Conservation (phyloP, 371 early-diverging fungal species). For the Mucor plumbeus region DNA sequence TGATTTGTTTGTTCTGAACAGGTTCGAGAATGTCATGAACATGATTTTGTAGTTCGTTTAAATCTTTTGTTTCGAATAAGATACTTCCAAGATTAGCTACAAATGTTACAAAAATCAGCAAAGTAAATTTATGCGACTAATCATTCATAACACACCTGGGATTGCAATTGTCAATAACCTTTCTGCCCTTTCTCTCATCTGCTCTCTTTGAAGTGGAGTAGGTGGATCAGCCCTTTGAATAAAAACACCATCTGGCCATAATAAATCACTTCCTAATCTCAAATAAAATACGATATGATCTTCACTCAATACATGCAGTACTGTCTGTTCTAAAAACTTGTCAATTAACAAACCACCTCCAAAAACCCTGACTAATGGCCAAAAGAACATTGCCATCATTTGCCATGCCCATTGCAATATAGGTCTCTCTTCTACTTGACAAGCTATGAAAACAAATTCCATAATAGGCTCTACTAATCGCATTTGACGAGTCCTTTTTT, state of each 20-base stretch:
- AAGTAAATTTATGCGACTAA: not conserved
- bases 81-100: slow-evolving; percentile 25
- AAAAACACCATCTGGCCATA: slow-evolving; percentile 64
- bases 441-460: slow-evolving; percentile 40
- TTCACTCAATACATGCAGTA: slow-evolving; percentile 63
- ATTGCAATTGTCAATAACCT: slow-evolving; percentile 40
- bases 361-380: slow-evolving; percentile 51
- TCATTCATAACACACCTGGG: slow-evolving; percentile 36
- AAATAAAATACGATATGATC: slow-evolving; percentile 60
- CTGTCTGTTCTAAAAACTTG: slow-evolving; percentile 62
- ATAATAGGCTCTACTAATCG: slow-evolving; percentile 46
- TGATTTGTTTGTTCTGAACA: slow-evolving; percentile 53
- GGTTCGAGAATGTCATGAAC: slow-evolving; percentile 47
- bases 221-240: slow-evolving; percentile 43
- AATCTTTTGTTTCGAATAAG: slow-evolving; percentile 44
- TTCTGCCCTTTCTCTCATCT: slow-evolving; percentile 48
- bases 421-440: slow-evolving; percentile 42
- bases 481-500: slow-evolving; percentile 43
- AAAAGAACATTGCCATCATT: slow-evolving; percentile 53
- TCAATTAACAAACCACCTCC: slow-evolving; percentile 53
- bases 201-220: slow-evolving; percentile 39
- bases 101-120: not conserved
- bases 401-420: slow-evolving; percentile 51
- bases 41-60: slow-evolving; percentile 44
- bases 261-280: slow-evolving; percentile 55